Percentiles rank a stretch among this genome's conserved stretches.
These are phyloP conservation scores for Lactifluus subvellereus DNA, from an alignment of 768 basidiomycete species.

Conservation along the genomic window DNA sequence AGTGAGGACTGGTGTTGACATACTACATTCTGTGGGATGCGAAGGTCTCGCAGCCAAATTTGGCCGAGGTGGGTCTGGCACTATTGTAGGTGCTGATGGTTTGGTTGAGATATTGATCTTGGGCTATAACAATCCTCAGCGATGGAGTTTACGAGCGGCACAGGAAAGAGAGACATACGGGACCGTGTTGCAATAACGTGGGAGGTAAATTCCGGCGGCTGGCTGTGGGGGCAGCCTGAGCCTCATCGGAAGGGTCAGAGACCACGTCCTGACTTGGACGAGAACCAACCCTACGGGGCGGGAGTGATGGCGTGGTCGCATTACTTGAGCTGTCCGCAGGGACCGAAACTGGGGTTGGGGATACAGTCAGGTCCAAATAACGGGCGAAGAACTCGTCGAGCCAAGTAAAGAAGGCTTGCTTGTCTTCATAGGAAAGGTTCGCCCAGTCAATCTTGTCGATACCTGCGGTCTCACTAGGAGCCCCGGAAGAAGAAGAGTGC, in stretches of 20 bases:
- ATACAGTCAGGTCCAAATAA: conserved; percentile 29
- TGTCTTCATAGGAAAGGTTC: conserved; percentile 61
- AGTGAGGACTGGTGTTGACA: not conserved
- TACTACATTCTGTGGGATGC: not conserved
- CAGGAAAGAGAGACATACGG: not conserved
- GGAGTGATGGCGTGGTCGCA: not conserved
- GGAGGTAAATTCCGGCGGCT: conserved; percentile 14
- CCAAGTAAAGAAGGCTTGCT: conserved; percentile 69
- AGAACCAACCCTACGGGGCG: not conserved
- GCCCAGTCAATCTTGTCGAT: conserved; percentile 55
- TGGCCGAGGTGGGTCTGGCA: not conserved
- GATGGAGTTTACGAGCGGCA: not conserved
- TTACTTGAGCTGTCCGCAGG: not conserved
- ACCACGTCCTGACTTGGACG: not conserved
- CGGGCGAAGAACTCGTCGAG: conserved; percentile 74
- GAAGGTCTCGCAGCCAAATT: not conserved
- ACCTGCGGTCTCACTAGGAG: conserved; percentile 1
- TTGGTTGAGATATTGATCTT: conserved; percentile 19
- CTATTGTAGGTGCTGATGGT: not conserved
- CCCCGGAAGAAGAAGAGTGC: not conserved
- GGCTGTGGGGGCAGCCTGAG: not conserved
- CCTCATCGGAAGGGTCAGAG: not conserved
- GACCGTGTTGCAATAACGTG: conserved; percentile 2
- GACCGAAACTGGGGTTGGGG: not conserved
- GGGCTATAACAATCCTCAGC: conserved; percentile 6